Base-by-base conservation (phyloP, 2,329 filamentous ascomycete genomes). In the Aspergillus felis region DNA sequence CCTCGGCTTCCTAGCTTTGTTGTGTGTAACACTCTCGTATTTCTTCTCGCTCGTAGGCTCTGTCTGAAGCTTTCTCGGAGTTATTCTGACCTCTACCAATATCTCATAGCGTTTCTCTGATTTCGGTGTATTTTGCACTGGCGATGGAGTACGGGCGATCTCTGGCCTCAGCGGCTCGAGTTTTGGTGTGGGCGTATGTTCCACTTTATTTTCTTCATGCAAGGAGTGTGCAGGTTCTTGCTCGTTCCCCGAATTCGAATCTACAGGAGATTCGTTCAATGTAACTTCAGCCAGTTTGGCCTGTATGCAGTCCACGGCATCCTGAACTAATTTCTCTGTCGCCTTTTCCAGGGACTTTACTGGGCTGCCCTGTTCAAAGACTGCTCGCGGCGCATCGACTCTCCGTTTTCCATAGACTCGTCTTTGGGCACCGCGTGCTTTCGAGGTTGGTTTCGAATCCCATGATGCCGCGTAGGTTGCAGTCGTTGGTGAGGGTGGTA, bases 351-450 rank as follows among this genome's bases (percentile, higher is more conserved):
- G 10, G 2, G 14, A 47, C 46, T 61, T 68, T 4, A 54, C 55
- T 10, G 68, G 68, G 51, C 71, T 71, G 27, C 61, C 61, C 20
- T 73, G 61, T 14, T 72, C 72, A 17, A 75, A 68, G 1, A 74
- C 72, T 3, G 73, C 71, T n/a, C 68, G 63, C 0, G 74, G 68
- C 2, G 72, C 69, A 59, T 74, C 69, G 20, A 60, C 66, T 38
- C 63, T 66, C 50, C 68, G 62, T 51, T 74, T 74, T 12, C 73
- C 74, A 42, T 75, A 74, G 10, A 76, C 73, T 55, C 64, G 68
- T 51, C 68, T 63, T 22, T 71, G 68, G 6, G 67, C 59, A 27
- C 64, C 58, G 29, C 62, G 65, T 50, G 67, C 60, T 32, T 66
- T 71, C 32, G 67, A 59, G n/a, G 61, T 57, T 42, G 62, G 56